Base-by-base conservation (phyloP, 2,329 filamentous ascomycete genomes). In the Colletotrichum chlorophyti region DNA sequence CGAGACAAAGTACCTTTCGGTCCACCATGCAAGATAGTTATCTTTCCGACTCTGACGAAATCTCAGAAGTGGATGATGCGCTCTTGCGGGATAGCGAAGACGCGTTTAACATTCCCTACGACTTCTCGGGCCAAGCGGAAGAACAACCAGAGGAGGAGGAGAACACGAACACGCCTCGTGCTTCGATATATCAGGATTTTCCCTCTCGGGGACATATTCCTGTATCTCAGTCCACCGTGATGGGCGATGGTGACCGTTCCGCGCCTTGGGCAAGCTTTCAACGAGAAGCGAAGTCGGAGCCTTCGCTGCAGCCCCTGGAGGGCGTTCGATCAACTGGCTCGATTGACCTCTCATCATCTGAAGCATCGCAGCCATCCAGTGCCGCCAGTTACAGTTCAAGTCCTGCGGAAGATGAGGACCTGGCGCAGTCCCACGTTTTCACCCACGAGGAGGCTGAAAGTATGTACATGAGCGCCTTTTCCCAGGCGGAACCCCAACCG, bases 371-470 rank as follows among this genome's bases (percentile, higher is more conserved):
- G 6, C 62, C 65, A 17, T 70, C 69, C 1, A 66, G 55, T 14
- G 54, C 66, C 15, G 65, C 62, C 53, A 71, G 69, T 5, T 29
- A 47, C 19, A 65, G 63, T 19, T 69, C 70, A 17, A 64, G 68
- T 11, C 60, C 63, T 27, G 64, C 73, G 27, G 66, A 53, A 37
- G 60, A 70, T 11, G 79, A 85, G 29, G 84, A 88, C 59, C 74
- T 90, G 17, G 73, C 82, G 3, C 76, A 84, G 61, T 94, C 91
- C 5, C 87, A 84, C 35, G 68, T 93, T 1, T 94, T 90, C 67
- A 91, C 85, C 31, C 90, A 92, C 58, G 89, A 92, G 61, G 90
- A 94, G 62, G 91, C 90, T 0, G 87, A 91, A 68, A 95, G 91
- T 70, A 91, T 96, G 87, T 96, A 95, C 66, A 88, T 93, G 87